These are phyloP conservation scores for Penicillium sp. DNA, from an alignment of 2,329 filamentous ascomycete species.

Conservation along the genomic window DNA sequence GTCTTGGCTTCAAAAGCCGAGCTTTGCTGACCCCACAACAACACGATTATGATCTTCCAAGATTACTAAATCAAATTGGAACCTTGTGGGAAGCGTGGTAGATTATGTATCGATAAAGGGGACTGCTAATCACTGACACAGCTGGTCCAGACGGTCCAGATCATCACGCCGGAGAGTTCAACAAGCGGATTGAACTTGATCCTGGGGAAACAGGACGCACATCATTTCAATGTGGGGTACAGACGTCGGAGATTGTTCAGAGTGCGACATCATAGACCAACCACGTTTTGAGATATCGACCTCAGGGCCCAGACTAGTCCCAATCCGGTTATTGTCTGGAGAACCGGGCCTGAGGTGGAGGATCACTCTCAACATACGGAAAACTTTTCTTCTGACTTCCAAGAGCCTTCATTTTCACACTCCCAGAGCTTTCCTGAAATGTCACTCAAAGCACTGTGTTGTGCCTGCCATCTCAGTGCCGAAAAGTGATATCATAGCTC, in stretches of 20 bases:
- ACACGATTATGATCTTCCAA: no score
- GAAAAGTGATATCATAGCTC: no score
- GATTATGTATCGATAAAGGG: no score
- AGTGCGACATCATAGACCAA: slow-evolving; percentile 16
- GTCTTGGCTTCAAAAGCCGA: neutral
- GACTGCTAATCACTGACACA: no score
- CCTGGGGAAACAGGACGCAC: neutral
- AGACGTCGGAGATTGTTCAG: slow-evolving; percentile 8
- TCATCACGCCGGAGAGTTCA: neutral
- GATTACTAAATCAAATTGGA: no score
- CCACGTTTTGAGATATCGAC: slow-evolving; percentile 10
- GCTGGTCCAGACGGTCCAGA: neutral
- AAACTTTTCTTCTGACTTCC: slow-evolving; percentile 1
- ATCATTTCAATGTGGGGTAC: neutral
- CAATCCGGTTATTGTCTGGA: slow-evolving; percentile 24
- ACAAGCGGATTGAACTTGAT: neutral
- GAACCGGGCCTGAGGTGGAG: slow-evolving; percentile 16
- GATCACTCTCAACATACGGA: neutral
- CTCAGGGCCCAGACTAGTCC: slow-evolving; percentile 20
- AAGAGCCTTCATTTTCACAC: neutral
- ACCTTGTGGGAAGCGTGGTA: no score
- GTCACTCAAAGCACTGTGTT: neutral
- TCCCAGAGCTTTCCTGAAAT: neutral
- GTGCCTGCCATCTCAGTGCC: no score
- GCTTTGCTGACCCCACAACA: neutral